Evolutionary conservation across 805 yeast species (phyloP), one percentile per base, ranked within the genome.

Genomic region (Lipomyces starkeyi): DNA sequence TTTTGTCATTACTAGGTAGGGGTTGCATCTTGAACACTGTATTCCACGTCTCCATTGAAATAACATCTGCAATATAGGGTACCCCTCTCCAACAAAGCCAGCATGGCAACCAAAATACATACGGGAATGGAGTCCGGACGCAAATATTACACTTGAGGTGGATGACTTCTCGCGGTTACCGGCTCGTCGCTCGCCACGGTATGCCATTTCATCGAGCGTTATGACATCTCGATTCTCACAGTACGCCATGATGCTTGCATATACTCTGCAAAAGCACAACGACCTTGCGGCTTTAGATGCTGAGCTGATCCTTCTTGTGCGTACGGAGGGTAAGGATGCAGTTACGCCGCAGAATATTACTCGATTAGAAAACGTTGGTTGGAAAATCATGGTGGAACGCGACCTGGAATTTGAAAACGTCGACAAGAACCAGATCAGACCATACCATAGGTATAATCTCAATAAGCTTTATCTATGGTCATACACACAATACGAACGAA

Each of bases 391-490:
- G 72, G 67, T 66, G 32, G 72, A 70, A 25, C 63, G 67, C 40
- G 76, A 73, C 13, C 63, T 74, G 9, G 75, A 72, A n/a, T 72
- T 74, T n/a, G 73, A 74, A 27, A 68, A 65, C 34, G 76, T 74
- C 53, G 73, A 74, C 58, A 67, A 68, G 60, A 64, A 60, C 47
- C 57, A 61, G 53, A 73, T 74, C 55, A 57, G 75, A 47, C 65
- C 73, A 43, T 74, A 65, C 35, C 73, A 71, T 49, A 40, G 67
- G 20, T 75, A 68, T 56, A 75, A 79, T 5, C 80, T 84, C 69
- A 83, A 88, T 58, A 89, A 89, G 74, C 76, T 88, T 35, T 80
- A 83, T 62, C 78, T 86, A 47, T 88, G 91, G 91, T 74, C 77
- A 20, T 80, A 83, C 65, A 75, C 77, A 34, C 79, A 79, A 55